Evolutionary conservation across 129 eudicot genomes (phyloP).

Genomic region (Helianthus annuus): DNA sequence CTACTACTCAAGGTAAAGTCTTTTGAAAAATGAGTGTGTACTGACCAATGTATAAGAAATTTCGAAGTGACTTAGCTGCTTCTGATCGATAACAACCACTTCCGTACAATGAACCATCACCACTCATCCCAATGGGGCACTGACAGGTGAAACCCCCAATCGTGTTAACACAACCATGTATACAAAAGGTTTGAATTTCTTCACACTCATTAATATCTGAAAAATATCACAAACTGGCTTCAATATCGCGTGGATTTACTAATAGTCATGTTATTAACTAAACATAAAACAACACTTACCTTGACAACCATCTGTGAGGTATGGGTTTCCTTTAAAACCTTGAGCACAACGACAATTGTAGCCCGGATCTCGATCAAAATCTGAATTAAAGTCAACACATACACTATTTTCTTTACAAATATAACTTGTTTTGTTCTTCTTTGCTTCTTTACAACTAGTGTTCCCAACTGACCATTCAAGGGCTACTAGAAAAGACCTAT

Average conservation of each 20-base stretch:
- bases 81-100: background rate
- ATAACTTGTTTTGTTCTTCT: background rate
- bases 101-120: background rate
- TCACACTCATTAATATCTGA: slow-evolving; percentile 4
- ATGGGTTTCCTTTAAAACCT: slow-evolving; percentile 26
- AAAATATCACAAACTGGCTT: background rate
- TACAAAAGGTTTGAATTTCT: background rate
- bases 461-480: slow-evolving; percentile 23
- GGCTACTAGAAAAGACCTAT: slow-evolving; percentile 25
- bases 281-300: slow-evolving; percentile 7
- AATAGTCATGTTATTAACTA: background rate
- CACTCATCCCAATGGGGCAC: background rate
- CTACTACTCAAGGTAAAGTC: background rate
- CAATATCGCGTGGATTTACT: background rate
- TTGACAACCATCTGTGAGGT: slow-evolving; percentile 30
- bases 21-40: background rate
- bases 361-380: background rate
- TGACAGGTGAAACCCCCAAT: background rate
- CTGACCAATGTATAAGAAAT: slow-evolving; percentile 1
- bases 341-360: slow-evolving; percentile 25
- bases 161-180: background rate
- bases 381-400: background rate
- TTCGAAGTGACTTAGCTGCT: background rate
- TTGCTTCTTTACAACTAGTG: slow-evolving; percentile 8
- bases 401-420: slow-evolving; percentile 28